Conservation (phyloP, 331 rosid species). For the Quercus lobata region DNA sequence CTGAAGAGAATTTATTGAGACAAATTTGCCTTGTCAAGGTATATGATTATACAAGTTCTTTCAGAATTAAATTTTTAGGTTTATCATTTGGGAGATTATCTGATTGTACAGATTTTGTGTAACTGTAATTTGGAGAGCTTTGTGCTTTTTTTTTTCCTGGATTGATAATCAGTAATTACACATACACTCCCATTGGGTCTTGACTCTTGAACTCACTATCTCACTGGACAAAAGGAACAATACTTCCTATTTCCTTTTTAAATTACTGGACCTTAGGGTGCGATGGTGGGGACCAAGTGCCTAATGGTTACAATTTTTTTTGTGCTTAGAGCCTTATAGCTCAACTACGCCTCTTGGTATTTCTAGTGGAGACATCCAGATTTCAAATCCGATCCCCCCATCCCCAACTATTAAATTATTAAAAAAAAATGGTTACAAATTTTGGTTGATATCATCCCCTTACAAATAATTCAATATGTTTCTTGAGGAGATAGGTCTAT, state of each 20-base stretch:
- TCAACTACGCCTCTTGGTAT: no score
- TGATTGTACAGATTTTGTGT: not conserved
- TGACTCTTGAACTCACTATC: no score
- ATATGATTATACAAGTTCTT: not conserved
- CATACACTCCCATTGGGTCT: no score
- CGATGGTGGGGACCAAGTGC: not conserved
- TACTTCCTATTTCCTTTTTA: no score
- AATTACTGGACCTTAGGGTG: not conserved
- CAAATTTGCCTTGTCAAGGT: not conserved
- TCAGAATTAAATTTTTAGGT: not conserved
- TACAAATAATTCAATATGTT: not conserved
- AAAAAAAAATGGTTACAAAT: not conserved
- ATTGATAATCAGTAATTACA: no score
- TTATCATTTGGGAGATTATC: not conserved
- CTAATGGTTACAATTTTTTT: not conserved
- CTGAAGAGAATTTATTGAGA: not conserved
- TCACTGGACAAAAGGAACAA: no score
- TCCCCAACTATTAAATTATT: no score
- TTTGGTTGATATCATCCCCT: not conserved
- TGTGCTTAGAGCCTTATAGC: no score
- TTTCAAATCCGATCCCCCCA: no score
- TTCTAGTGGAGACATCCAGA: no score
- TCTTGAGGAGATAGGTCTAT: not conserved
- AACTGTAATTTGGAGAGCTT: not conserved
- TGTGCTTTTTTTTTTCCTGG: not conserved